Evolutionary conservation across 2,329 filamentous ascomycete species (phyloP).

Genomic region (Chrysoporthe deuterocubensis): DNA sequence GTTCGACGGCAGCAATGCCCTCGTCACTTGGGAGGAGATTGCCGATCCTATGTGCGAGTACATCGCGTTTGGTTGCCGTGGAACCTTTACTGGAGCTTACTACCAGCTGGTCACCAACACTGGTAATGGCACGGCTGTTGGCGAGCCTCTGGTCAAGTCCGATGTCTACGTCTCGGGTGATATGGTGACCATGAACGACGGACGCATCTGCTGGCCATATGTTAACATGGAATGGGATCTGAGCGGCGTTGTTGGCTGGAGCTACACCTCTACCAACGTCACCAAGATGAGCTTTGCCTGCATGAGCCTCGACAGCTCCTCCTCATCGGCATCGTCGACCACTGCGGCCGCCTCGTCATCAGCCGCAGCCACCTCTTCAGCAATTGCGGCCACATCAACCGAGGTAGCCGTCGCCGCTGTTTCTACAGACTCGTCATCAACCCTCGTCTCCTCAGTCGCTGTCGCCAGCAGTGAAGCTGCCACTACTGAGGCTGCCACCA

Average conservation of each 20-base stretch:
- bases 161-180: slow-evolving; percentile 65
- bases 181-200: slow-evolving; percentile 63
- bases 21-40: slow-evolving; percentile 66
- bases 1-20: slow-evolving; percentile 54
- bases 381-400: neutral
- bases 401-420: neutral
- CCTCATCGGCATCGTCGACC: slow-evolving; percentile 5
- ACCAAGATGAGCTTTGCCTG: slow-evolving; percentile 60
- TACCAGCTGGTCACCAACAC: slow-evolving; percentile 60
- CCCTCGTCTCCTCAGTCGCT: neutral
- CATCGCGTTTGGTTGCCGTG: slow-evolving; percentile 63
- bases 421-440: neutral
- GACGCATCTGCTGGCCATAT: slow-evolving; percentile 65
- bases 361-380: neutral
- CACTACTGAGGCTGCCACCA: neutral
- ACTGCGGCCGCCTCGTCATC: neutral
- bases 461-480: neutral
- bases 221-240: slow-evolving; percentile 59
- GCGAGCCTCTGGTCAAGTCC: slow-evolving; percentile 51
- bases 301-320: slow-evolving; percentile 32
- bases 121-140: slow-evolving; percentile 57
- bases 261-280: slow-evolving; percentile 37
- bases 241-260: slow-evolving; percentile 27
- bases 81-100: slow-evolving; percentile 61
- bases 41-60: slow-evolving; percentile 57